Base-by-base conservation (phyloP, 1,284 basidiomycete species). In the Porogramme epimiltina region DNA sequence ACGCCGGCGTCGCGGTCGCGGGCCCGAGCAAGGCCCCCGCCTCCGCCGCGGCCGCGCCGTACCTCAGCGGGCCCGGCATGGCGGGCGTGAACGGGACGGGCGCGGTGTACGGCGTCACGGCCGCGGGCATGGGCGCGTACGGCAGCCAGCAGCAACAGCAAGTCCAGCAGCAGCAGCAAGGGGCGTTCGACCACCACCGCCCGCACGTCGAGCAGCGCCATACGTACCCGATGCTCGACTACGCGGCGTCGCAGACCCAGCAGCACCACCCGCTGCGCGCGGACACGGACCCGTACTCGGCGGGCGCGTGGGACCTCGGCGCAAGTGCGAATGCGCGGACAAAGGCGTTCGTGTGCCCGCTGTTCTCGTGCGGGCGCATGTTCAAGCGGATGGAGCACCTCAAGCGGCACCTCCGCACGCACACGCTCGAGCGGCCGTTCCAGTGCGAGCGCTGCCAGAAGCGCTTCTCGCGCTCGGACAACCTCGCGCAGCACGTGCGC, bases 351-450 rank as follows among this genome's bases (percentile, higher is more conserved):
- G 79, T 84, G 40, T 94, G 91, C 69, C 90, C 90, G 22, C 76
- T 92, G 1, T 84, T 82, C 66, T 87, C 87, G 6, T 95, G 93
- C 66, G 84, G 87, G 3, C 77, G 88, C 55, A 73, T 88, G 55
- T 96, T 95, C 82, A 94, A 93, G 76, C 83, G 91, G 8, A 84
- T 89, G 74, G 93, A 95, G 66, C 92, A 95, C 66, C 76, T 95
- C 58, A 91, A 90, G 71, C 75, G 92, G 37, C 93, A 96, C 69
- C 73, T 93, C 31, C 80, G 91, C 48, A 93, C 91, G n/a, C 93
- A 95, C 66, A 94, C 92, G 36, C 80, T 91, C 77, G 93, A 95
- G 69, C 76, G 87, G 41, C 93, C 93, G 0, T 94, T 84, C 70
- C 74, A 76, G 48, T 94, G 93, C 67, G 71, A 77, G 48, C 74